Percentiles rank a stretch among this genome's conserved stretches.
These are phyloP conservation scores for Phaseolus coccineus DNA, from an alignment of 331 rosid genomes.

Conservation along the genomic window DNA sequence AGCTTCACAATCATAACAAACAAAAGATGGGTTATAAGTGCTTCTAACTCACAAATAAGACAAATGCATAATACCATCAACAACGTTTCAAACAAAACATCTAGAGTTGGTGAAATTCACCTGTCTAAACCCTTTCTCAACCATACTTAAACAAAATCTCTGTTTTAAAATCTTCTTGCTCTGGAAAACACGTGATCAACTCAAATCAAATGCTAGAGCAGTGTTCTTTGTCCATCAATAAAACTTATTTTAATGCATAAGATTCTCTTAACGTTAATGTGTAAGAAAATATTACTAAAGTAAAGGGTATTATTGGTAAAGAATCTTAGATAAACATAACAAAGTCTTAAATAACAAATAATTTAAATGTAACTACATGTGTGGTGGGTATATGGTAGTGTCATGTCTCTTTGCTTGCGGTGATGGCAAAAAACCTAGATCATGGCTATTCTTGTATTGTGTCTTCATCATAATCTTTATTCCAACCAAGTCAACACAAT, in stretches of 20 bases:
- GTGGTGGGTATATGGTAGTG: slow-evolving; percentile 2
- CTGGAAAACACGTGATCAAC: slow-evolving; percentile 13
- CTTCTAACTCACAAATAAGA: slow-evolving; percentile 35
- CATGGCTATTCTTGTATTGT: not conserved
- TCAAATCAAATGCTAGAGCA: not conserved
- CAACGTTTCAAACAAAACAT: slow-evolving; percentile 27
- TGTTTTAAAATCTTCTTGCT: not conserved
- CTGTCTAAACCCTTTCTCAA: slow-evolving; percentile 15
- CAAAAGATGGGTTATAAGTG: slow-evolving; percentile 19
- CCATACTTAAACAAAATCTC: not conserved
- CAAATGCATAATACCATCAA: slow-evolving; percentile 34
- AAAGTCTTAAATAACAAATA: too few species aligned
- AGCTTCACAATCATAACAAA: slow-evolving; percentile 21
- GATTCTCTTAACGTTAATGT: not conserved
- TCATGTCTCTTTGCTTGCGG: slow-evolving; percentile 26
- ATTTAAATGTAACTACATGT: too few species aligned
- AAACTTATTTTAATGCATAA: not conserved
- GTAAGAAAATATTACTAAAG: too few species aligned
- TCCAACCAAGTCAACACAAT: slow-evolving; percentile 12
- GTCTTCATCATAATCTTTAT: slow-evolving; percentile 16
- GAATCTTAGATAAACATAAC: too few species aligned
- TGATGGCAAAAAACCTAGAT: slow-evolving; percentile 22
- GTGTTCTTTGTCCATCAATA: not conserved
- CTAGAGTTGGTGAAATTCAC: slow-evolving; percentile 14
- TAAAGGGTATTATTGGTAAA: too few species aligned